phyloP scores from a whole-genome alignment of 2,329 filamentous ascomycete species.

The Penicillium brasilianum region DNA sequence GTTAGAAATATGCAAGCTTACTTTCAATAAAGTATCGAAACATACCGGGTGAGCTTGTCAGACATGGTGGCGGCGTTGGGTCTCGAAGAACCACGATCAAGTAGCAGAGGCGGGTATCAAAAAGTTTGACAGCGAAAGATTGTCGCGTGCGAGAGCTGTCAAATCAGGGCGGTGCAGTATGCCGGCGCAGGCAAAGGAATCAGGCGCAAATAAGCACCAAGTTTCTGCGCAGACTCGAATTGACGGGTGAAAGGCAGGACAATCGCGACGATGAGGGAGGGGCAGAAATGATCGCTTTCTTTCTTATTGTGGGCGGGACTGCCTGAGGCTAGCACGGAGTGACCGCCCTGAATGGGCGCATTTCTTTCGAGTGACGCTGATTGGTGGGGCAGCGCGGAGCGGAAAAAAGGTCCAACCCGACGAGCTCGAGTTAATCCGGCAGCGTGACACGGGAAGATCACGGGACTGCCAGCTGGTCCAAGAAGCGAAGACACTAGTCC shows the following conservation, averaged over 20 bases:
- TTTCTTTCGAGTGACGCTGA: conserved; percentile 28
- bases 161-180: conserved; percentile 5
- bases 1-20: conserved; percentile 15
- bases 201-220: conserved; percentile 29
- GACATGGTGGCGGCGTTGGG: conserved; percentile 66
- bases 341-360: conserved; percentile 20
- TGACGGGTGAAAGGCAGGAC: conserved; percentile 21
- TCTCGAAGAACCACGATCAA: conserved; percentile 26
- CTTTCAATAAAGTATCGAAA: neutral
- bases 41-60: conserved; percentile 93
- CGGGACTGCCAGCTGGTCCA: conserved; percentile 20
- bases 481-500: conserved; percentile 31
- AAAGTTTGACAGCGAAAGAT: conserved; percentile 13
- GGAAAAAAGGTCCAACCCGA: neutral
- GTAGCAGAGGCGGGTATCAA: conserved; percentile 23
- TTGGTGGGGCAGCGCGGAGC: conserved; percentile 20
- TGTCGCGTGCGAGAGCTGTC: conserved; percentile 4
- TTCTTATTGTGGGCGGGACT: conserved; percentile 32
- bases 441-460: neutral
- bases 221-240: conserved; percentile 30
- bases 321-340: conserved; percentile 28
- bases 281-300: conserved; percentile 30
- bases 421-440: neutral
- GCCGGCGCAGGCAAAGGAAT: conserved; percentile 18
- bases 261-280: conserved; percentile 26